Conservation (phyloP, 441 rosid genomes). For the Pelargonium cotyledonis region DNA sequence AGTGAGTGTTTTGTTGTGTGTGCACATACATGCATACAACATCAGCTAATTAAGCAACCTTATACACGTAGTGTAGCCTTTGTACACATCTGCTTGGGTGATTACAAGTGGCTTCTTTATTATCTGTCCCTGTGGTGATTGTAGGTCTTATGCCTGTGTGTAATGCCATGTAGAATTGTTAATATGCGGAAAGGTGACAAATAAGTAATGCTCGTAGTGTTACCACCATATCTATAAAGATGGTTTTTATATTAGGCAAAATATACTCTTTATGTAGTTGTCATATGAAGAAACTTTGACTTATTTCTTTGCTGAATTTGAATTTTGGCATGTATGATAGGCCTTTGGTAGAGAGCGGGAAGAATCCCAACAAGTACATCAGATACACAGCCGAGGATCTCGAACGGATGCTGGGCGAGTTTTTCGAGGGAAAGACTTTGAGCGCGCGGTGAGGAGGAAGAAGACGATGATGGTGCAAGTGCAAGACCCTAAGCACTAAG, state of each 20-base stretch:
- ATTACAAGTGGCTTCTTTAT: neutral
- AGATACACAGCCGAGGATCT: conserved; percentile 68
- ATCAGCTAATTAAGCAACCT: neutral
- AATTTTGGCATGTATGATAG: conserved; percentile 25
- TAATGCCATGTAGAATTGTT: too few relatives aligned
- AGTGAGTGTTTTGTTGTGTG: neutral
- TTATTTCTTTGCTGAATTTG: neutral
- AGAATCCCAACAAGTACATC: conserved; percentile 71
- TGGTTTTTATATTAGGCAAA: too few relatives aligned
- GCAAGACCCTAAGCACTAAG: too few relatives aligned
- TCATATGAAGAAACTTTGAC: neutral
- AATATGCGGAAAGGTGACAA: too few relatives aligned
- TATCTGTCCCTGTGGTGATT: neutral
- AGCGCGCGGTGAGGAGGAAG: too few relatives aligned
- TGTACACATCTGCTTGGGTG: neutral
- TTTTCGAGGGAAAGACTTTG: conserved; percentile 82
- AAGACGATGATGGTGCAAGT: too few relatives aligned
- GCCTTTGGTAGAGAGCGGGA: conserved; percentile 73
- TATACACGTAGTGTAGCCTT: neutral
- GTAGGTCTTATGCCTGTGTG: too few relatives aligned
- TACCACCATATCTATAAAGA: too few relatives aligned
- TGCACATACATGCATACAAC: neutral
- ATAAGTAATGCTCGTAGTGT: too few relatives aligned
- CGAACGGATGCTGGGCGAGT: conserved; percentile 76
- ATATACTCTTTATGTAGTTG: too few relatives aligned